Conservation (phyloP, 2,329 filamentous ascomycete species). For the Alternaria metachromatica region DNA sequence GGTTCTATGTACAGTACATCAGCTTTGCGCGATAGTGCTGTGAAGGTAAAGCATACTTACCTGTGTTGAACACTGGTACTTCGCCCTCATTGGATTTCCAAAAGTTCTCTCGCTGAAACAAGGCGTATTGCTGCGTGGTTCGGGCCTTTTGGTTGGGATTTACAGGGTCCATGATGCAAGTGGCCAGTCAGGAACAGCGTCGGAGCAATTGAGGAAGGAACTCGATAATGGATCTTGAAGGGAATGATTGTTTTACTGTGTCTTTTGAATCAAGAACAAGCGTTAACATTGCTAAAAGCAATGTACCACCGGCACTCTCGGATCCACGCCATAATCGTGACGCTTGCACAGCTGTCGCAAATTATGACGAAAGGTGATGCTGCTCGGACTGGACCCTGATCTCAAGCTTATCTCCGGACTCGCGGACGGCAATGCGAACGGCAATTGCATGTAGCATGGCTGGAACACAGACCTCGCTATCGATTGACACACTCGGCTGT, state of each 20-base stretch:
- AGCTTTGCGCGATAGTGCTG: background rate
- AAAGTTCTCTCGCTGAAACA: conserved; percentile 64
- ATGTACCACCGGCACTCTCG: background rate
- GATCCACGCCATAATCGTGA: conserved; percentile 12
- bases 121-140: conserved; percentile 60
- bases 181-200: background rate
- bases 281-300: background rate
- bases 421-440: background rate
- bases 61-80: conserved; percentile 60
- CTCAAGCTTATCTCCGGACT: conserved; percentile 10
- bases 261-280: background rate
- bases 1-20: conserved; percentile 53
- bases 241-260: background rate
- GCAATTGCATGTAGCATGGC: background rate
- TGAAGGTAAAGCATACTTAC: conserved; percentile 29
- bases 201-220: background rate
- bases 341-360: conserved; percentile 5
- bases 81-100: conserved; percentile 61
- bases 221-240: background rate
- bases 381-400: conserved; percentile 8
- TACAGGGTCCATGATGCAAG: conserved; percentile 54
- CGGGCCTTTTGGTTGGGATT: conserved; percentile 60
- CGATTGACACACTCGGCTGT: background rate
- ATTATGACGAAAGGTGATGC: conserved; percentile 16
- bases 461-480: background rate